Evolutionary conservation across 306 rosid species (phyloP), one percentile per base, ranked within the genome.

Genomic region (Rosa persica): DNA sequence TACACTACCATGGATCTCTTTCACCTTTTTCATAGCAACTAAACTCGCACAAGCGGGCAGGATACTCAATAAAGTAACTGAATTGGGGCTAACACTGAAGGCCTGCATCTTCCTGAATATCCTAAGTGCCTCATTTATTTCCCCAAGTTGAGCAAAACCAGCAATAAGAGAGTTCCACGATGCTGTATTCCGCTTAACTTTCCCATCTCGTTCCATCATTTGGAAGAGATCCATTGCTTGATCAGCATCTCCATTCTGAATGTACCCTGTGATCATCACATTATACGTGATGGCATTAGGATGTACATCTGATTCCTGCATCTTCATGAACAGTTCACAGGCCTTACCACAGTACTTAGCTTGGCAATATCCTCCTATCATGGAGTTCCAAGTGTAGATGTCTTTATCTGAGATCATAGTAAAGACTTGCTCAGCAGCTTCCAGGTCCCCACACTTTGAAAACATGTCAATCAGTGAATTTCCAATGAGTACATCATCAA

Each of bases 281-380:
- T 95, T 95, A 97, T 97, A 95, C 8, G 98, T 86, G 76, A 95
- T 79, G 38, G 89, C 83, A 81, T 95, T 89, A 38, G 98, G 96
- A 8, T 77, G 83, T 44, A 89, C 90, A 75, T 87, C 86, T 67
- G 96, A 95, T 62, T 88, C 93, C 89, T 87, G 90, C 95, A 95
- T 87, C 83, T 86, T 84, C 91, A 83, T 81, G 76, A 95, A 89
- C 64, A 95, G 87, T 44, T 89, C 96, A 85, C 89, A 87, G 80
- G 98, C 98, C 87, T 91, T 91, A 51, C 98, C 89, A 78, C 92
- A 89, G 83, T 88, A 87, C 83, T 96, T 94, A 80, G 91, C 91
- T 78, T 89, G 97, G 85, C 89, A 88, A 83, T 90, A 90, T 61
- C 97, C 98, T 74, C 97, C 98, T 19, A 95, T 95, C 85, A 92